Evolutionary conservation across 805 yeast species (phyloP).

Genomic region (Cyberlindnera suaveolens): DNA sequence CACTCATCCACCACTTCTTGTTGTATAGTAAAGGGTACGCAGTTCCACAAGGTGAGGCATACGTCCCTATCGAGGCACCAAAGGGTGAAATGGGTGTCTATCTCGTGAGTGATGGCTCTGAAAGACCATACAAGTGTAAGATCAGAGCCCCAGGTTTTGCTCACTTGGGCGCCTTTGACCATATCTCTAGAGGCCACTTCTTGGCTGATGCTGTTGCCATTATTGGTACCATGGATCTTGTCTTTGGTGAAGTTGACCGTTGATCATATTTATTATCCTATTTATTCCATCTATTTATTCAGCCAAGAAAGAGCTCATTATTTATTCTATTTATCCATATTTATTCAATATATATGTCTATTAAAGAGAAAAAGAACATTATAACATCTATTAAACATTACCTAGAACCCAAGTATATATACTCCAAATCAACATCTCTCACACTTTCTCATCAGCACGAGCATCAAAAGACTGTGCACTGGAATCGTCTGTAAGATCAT

Average conservation of each 20-base stretch:
- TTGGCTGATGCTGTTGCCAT: constrained; percentile 91
- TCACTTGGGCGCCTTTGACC: constrained; percentile 84
- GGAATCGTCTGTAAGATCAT: constrained; percentile 6
- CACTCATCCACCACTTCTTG: constrained; percentile 83
- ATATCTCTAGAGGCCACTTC: constrained; percentile 78
- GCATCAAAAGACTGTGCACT: constrained; percentile 1
- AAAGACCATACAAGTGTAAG: constrained; percentile 88
- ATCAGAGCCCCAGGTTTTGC: constrained; percentile 95
- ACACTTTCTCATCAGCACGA: constrained; percentile 17
- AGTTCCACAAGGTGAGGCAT: constrained; percentile 88
- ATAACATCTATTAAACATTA: no score
- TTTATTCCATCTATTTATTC: constrained; percentile 2
- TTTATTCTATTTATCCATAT: constrained; percentile 1
- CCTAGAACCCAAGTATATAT: neutral
- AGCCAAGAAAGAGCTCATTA: neutral
- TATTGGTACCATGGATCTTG: constrained; percentile 93
- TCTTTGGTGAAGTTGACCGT: constrained; percentile 92
- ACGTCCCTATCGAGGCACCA: constrained; percentile 89
- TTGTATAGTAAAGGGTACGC: constrained; percentile 83
- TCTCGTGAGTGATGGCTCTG: constrained; percentile 82
- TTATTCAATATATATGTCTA: neutral
- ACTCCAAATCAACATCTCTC: neutral
- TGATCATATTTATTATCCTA: constrained; percentile 21
- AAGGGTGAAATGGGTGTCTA: constrained; percentile 94
- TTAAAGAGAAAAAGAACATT: neutral